Evolutionary conservation across 2,329 filamentous ascomycete genomes (phyloP), one percentile per base, ranked within the genome.

Genomic region (Chaetomium sp.): DNA sequence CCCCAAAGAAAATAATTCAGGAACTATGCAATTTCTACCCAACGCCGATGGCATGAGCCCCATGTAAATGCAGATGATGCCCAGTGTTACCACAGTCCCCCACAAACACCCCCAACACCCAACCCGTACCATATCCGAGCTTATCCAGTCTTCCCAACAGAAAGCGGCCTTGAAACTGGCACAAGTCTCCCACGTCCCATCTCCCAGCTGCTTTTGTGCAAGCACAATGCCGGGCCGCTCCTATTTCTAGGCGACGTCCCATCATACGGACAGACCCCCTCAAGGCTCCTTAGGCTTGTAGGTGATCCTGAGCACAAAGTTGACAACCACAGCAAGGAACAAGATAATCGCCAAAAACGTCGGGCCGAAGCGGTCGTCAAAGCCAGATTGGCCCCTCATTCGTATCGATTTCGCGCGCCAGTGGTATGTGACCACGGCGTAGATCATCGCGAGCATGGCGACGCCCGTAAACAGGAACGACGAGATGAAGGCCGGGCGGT

Each of bases 381-480:
- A 97, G 27, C 94, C 94, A 53, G 90, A 89, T 77, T 96, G 91
- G 7, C 94, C 94, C 61, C 92, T 82, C 73, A 89, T 82, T 56
- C 94, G 78, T 69, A 99, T 99, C 62, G 88, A 95, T 72, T 89
- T 91, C 33, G 94, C 94, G 60, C 94, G 81, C 94, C 94, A 99
- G 71, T 99, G 94, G 74, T 96, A 99, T 36, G 92, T 97, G 59
- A 90, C 81, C 9, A 99, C 78, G 5, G 94, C 94, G 71, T 99
- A 99, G 43, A 95, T 76, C 91, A 99, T 96, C 45, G 91, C 89
- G 52, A 88, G 82, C 84, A 99, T 92, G 10, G 92, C 90, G 54
- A 99, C 92, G 64, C 91, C 77, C 0, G 94, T 97, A 77, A 99
- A 99, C 52, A 96, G 79, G 52, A 89, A 91, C 54, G 94, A 91